phyloP scores from a whole-genome alignment of 192 early-diverging fungal genomes.

The Rhizophagus sp. region DNA sequence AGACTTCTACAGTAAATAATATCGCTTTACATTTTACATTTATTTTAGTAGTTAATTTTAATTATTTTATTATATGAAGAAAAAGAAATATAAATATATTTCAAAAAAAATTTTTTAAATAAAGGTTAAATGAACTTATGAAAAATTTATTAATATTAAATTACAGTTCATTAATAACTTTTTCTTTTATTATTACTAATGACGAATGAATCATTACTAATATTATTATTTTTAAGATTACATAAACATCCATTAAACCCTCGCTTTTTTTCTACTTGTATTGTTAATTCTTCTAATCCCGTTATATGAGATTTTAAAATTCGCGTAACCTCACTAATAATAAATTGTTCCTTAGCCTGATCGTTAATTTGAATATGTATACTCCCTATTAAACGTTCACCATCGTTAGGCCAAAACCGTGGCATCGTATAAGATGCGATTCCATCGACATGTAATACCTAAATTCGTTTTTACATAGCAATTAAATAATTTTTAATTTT shows the following conservation, averaged over 20 bases:
- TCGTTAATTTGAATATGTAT: constrained; percentile 49
- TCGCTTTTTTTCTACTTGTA: constrained; percentile 51
- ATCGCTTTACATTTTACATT: too few relatives aligned
- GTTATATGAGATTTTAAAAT: constrained; percentile 46
- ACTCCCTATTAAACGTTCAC: constrained; percentile 52
- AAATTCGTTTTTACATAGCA: neutral
- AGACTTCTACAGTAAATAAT: too few relatives aligned
- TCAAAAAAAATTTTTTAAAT: too few relatives aligned
- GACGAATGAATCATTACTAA: neutral
- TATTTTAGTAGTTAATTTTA: too few relatives aligned
- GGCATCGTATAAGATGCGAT: constrained; percentile 44
- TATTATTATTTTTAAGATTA: constrained; percentile 22
- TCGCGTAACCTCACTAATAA: constrained; percentile 32
- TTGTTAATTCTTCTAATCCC: constrained; percentile 53
- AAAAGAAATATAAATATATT: too few relatives aligned
- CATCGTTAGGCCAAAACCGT: constrained; percentile 62
- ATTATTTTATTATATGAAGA: too few relatives aligned
- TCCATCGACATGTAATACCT: constrained; percentile 34
- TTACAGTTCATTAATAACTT: neutral
- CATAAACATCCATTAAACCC: constrained; percentile 44
- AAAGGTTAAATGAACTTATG: too few relatives aligned
- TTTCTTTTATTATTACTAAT: neutral
- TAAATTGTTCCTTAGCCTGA: constrained; percentile 27
- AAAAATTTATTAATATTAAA: neutral
- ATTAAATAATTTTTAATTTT: neutral